Base-by-base conservation (phyloP, 1,284 basidiomycete genomes). In the Pseudozyma tsukubaensis region DNA sequence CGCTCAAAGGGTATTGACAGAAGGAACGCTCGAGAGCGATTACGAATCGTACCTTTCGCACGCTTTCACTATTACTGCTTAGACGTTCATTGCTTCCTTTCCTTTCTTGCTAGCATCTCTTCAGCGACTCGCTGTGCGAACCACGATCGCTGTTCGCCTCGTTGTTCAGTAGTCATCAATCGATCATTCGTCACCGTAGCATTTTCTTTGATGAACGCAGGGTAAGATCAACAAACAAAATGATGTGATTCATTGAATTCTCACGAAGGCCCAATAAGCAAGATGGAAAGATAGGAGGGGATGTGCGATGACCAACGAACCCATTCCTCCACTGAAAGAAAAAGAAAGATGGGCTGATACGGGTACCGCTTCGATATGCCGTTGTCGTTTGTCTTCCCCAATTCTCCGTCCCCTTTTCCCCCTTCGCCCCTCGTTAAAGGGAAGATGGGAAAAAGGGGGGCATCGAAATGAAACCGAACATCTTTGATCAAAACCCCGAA, bases 1-100 rank as follows among this genome's bases (percentile, higher is more conserved):
- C 9, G 89, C 88, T 5, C 83, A 90, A 62, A 88, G 87, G 69
- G 88, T 90, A 34, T 89, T 89, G 9, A 89, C 90, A 3, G 83
- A 90, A 74, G 84, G 86, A 5, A 86, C 74, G 16, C 87, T 86
- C 36, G 87, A 89, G 73, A 86, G 85, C 42, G 89, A 90, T 79
- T 91, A 89, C 77, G 90, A 91, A 83, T 87, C 87, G 54, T 91
- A 88, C 59, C 68, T 77, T 18, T 70, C 69, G 37, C 72, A 72
- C 53, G 43, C 68, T 32, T 78, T 77, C 61, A 72, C 72, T 32
- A 56, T 77, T 44, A 77, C 70, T 13, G 39, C 35, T 53, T 45
- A 73, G n/a, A n/a, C n/a, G n/a, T n/a, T n/a, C n/a, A n/a, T n/a
- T n/a, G n/a, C n/a, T n/a, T n/a, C n/a, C n/a, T n/a, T n/a, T n/a